Percentiles rank a stretch among this genome's conserved stretches.
Evolutionary conservation across 2,329 filamentous ascomycete genomes (phyloP).

Genomic region (Aspergillus sergii): DNA sequence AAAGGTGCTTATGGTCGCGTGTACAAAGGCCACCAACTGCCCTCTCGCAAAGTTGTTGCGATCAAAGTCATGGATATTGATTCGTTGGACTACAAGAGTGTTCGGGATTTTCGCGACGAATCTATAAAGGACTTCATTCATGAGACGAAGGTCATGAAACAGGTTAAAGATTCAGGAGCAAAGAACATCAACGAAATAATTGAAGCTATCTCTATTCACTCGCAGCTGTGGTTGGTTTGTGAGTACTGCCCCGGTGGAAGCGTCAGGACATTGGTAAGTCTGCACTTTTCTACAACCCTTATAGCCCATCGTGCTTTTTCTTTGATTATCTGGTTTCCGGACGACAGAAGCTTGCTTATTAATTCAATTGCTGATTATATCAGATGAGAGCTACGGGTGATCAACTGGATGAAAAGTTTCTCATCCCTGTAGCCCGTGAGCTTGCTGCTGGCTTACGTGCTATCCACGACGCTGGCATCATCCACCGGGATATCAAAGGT

Average conservation of each 20-base stretch:
- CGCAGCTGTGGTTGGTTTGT: slow-evolving; percentile 67
- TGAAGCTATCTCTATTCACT: slow-evolving; percentile 65
- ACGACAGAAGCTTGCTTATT: not conserved
- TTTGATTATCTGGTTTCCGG: not conserved
- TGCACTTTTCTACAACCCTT: not conserved
- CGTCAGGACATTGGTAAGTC: slow-evolving; percentile 63
- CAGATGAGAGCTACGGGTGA: slow-evolving; percentile 53
- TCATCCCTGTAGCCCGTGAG: slow-evolving; percentile 66
- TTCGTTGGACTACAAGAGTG: slow-evolving; percentile 49
- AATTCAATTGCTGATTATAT: slow-evolving; percentile 24
- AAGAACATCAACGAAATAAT: slow-evolving; percentile 67
- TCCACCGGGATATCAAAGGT: slow-evolving; percentile 68
- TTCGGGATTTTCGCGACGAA: slow-evolving; percentile 51
- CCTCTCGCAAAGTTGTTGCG: slow-evolving; percentile 48
- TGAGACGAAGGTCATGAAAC: slow-evolving; percentile 64
- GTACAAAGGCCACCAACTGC: slow-evolving; percentile 50
- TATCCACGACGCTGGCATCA: slow-evolving; percentile 66
- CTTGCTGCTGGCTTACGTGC: slow-evolving; percentile 63
- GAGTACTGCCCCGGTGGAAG: slow-evolving; percentile 69
- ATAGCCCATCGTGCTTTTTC: not conserved
- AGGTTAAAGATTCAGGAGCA: slow-evolving; percentile 63
- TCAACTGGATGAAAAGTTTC: slow-evolving; percentile 61
- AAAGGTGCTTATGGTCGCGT: slow-evolving; percentile 56
- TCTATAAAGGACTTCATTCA: slow-evolving; percentile 60
- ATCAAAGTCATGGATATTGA: slow-evolving; percentile 57